phyloP scores from a whole-genome alignment of 306 rosid genomes.

The Trifolium repens region DNA sequence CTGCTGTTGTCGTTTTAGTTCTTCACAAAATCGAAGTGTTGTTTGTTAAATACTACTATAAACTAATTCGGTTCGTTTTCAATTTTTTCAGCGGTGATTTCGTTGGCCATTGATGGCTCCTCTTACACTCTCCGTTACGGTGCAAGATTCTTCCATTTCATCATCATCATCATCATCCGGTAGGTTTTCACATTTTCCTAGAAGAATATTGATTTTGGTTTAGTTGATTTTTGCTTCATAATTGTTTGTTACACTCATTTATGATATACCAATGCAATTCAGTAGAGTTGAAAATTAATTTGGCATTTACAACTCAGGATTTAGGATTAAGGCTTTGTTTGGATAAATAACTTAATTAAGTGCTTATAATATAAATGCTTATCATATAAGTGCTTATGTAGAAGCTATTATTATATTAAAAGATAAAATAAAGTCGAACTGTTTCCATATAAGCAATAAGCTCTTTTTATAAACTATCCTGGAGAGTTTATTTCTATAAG shows the following conservation, averaged over 20 bases:
- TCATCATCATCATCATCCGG: conserved; percentile 52
- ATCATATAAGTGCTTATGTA: background rate
- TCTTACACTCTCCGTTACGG: conserved; percentile 51
- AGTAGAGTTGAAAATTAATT: background rate
- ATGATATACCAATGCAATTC: background rate
- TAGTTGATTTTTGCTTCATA: background rate
- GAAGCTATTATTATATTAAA: background rate
- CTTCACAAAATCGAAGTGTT: background rate
- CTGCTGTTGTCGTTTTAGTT: background rate
- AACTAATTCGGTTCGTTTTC: conserved; percentile 36
- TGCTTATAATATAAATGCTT: background rate
- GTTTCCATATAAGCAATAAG: background rate
- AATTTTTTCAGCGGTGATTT: conserved; percentile 8
- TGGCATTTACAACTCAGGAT: background rate
- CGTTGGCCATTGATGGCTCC: conserved; percentile 53
- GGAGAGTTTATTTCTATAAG: too few species aligned
- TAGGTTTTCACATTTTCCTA: conserved; percentile 29
- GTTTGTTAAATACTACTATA: background rate
- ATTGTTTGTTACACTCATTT: background rate
- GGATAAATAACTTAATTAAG: too few species aligned
- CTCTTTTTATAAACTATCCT: too few species aligned
- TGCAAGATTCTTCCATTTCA: conserved; percentile 49
- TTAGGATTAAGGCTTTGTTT: background rate
- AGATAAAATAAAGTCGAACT: too few species aligned
- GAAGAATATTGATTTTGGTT: background rate